These are phyloP conservation scores for Trypanosoma congolense DNA, from an alignment of 208 protist species.

Conservation along the genomic window DNA sequence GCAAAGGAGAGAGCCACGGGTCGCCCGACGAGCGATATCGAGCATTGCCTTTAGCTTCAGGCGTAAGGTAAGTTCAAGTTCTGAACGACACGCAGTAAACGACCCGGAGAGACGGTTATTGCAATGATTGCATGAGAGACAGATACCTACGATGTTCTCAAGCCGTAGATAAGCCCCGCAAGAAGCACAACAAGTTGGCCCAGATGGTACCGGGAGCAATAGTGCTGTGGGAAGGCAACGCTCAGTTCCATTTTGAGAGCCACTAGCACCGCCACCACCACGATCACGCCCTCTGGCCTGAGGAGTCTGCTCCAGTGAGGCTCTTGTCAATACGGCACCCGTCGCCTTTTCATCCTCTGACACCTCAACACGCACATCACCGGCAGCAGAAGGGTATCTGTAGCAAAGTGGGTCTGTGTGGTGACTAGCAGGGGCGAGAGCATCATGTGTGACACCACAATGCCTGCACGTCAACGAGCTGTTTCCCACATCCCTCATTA, in stretches of 20 bases:
- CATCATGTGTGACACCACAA: constrained; percentile 14
- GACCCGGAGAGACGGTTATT: background rate
- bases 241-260: background rate
- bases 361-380: background rate
- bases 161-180: constrained; percentile 15
- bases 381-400: constrained; percentile 4
- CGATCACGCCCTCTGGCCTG: background rate
- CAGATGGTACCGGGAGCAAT: constrained; percentile 7
- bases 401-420: constrained; percentile 12
- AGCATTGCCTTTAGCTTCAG: constrained; percentile 13
- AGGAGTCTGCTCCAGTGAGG: no score
- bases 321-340: no score
- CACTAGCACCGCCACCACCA: background rate
- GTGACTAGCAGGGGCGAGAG: constrained; percentile 7
- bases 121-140: constrained; percentile 14
- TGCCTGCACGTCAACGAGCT: constrained; percentile 7
- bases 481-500: background rate
- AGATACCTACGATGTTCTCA: constrained; percentile 18
- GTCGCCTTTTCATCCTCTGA: no score
- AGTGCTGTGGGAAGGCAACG: constrained; percentile 7
- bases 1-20: background rate
- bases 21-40: background rate
- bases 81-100: background rate
- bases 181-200: constrained; percentile 9
- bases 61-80: constrained; percentile 14